Evolutionary conservation across 1,284 basidiomycete species (phyloP).

Genomic region (Schizophyllum commune): DNA sequence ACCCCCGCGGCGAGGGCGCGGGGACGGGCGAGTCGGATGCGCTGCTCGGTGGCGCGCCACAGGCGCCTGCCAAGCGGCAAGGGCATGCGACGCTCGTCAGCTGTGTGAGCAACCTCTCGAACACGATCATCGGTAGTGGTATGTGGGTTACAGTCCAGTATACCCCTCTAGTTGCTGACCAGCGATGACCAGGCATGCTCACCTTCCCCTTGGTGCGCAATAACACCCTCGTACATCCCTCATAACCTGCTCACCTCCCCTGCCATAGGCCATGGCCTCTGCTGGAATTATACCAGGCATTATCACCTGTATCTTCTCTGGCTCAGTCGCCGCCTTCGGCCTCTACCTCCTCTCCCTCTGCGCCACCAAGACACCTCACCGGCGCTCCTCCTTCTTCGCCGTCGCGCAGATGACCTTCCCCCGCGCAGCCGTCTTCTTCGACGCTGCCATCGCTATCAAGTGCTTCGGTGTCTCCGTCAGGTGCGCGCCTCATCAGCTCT

Average conservation of each 20-base stretch:
- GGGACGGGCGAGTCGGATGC: not conserved
- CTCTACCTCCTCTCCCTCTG: conserved; percentile 86
- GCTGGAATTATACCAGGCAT: conserved; percentile 84
- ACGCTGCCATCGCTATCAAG: conserved; percentile 92
- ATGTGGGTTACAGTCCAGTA: conserved; percentile 22
- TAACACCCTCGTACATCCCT: not conserved
- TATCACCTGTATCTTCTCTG: conserved; percentile 84
- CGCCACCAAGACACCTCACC: conserved; percentile 71
- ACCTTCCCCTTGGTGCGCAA: not conserved
- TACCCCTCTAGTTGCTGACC: conserved; percentile 2
- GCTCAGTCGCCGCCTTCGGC: conserved; percentile 75
- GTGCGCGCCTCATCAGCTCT: conserved; percentile 26
- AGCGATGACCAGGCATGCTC: not conserved
- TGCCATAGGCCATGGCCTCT: conserved; percentile 82
- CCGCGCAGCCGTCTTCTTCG: conserved; percentile 76
- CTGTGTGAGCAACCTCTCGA: conserved; percentile 70
- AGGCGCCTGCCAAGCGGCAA: conserved; percentile 29
- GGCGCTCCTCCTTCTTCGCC: conserved; percentile 83
- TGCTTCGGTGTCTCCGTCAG: conserved; percentile 97
- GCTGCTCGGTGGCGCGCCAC: conserved; percentile 1
- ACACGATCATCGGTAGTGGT: conserved; percentile 89
- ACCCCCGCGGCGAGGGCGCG: not conserved
- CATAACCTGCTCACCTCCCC: conserved; percentile 81
- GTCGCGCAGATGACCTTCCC: conserved; percentile 84
- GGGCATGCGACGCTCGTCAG: conserved; percentile 62